Evolutionary conservation across 768 basidiomycete genomes (phyloP).

Genomic region (Pleurotus platypus): DNA sequence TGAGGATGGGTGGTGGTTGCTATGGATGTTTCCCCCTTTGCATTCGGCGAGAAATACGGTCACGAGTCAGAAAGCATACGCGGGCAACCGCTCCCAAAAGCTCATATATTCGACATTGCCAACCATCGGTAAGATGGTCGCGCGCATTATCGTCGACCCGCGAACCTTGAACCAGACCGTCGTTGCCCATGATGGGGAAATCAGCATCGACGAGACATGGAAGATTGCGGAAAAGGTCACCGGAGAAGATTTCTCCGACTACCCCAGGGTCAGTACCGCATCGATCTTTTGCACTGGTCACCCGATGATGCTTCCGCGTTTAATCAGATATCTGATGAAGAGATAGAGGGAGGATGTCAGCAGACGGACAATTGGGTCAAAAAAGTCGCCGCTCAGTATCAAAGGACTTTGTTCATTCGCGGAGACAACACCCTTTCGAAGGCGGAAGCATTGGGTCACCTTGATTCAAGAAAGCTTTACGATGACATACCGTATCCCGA

Average conservation of each 20-base stretch:
- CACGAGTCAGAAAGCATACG: background rate
- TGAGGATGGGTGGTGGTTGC: conserved; percentile 28
- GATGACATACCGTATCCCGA: conserved; percentile 16
- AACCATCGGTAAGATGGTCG: conserved; percentile 24
- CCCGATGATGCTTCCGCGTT: background rate
- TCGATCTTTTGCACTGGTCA: background rate
- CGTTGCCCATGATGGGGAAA: conserved; percentile 21
- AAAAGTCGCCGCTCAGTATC: conserved; percentile 11
- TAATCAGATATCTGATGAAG: background rate
- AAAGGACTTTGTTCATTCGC: conserved; percentile 19
- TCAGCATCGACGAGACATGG: conserved; percentile 18
- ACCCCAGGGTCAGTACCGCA: conserved; percentile 5
- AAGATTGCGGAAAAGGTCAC: conserved; percentile 16
- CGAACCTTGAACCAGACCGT: conserved; percentile 27
- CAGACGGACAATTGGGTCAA: background rate
- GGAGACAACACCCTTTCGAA: conserved; percentile 24
- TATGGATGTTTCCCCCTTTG: conserved; percentile 10
- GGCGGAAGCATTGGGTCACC: conserved; percentile 18
- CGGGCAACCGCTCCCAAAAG: conserved; percentile 16
- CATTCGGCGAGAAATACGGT: conserved; percentile 10
- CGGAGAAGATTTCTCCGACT: conserved; percentile 18
- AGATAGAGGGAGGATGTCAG: background rate
- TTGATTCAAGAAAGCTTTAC: conserved; percentile 27
- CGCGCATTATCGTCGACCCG: conserved; percentile 24
- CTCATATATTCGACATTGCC: conserved; percentile 17